Evolutionary conservation across 164 flowering plant species (phyloP).

Genomic region (Litsea cubeba): DNA sequence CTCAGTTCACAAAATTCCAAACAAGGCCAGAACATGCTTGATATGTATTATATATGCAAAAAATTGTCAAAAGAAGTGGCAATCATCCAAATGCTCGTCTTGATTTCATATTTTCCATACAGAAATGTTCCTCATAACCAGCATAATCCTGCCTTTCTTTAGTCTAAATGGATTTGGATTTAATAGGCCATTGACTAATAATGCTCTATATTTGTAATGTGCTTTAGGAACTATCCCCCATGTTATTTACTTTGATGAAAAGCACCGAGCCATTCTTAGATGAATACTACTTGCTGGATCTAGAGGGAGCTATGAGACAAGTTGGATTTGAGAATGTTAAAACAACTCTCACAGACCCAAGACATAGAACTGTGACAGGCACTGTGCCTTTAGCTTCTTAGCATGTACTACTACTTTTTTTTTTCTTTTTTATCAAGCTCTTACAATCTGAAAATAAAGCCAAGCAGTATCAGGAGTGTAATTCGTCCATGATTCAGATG

Average conservation of each 20-base stretch:
- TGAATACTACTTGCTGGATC: conserved; percentile 61
- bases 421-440: too few species aligned
- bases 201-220: not conserved
- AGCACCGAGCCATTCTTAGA: conserved; percentile 77
- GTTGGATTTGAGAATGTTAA: conserved; percentile 44
- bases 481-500: too few species aligned
- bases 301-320: conserved; percentile 46
- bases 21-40: too few species aligned
- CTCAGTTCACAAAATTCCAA: too few species aligned
- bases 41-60: too few species aligned
- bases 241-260: conserved; percentile 64
- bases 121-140: too few species aligned
- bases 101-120: too few species aligned
- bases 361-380: conserved; percentile 59
- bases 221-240: conserved; percentile 56
- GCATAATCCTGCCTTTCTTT: too few species aligned
- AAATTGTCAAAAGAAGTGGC: too few species aligned
- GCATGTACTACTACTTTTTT: not conserved
- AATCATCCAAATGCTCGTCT: too few species aligned
- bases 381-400: conserved; percentile 36
- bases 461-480: too few species aligned
- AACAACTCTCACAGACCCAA: conserved; percentile 49
- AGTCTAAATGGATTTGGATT: not conserved
- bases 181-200: not conserved
- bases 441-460: too few species aligned